phyloP scores from a whole-genome alignment of 2,329 filamentous ascomycete genomes.

The Neofusicoccum kwambonambiense region DNA sequence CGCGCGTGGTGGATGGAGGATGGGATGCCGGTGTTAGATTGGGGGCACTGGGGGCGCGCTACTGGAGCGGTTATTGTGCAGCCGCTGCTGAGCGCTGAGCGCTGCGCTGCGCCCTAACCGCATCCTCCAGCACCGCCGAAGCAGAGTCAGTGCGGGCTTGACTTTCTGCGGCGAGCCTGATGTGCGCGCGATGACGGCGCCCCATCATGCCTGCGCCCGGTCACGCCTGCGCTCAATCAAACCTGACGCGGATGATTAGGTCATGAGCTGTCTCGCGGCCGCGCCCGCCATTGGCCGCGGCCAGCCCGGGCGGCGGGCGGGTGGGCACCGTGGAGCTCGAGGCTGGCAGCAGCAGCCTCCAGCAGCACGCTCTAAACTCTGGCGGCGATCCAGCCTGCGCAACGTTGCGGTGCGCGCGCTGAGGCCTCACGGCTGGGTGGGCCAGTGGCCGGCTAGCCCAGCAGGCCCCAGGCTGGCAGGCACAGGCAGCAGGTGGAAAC shows the following conservation, averaged over 20 bases:
- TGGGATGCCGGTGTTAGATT: conserved; percentile 17
- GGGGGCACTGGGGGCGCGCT: conserved; percentile 12
- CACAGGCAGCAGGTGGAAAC: not conserved
- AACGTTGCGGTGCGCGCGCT: not conserved
- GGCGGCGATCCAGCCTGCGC: conserved; percentile 11
- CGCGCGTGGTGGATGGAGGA: conserved; percentile 15
- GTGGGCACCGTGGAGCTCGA: conserved; percentile 12
- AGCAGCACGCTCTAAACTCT: conserved; percentile 6
- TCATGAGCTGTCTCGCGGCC: conserved; percentile 9
- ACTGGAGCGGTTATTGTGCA: conserved; percentile 14
- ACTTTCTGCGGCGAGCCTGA: conserved; percentile 14
- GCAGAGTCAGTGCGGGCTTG: conserved; percentile 16
- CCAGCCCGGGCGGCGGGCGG: not conserved
- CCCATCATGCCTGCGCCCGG: conserved; percentile 11
- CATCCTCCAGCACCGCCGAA: conserved; percentile 15
- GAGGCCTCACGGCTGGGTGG: not conserved
- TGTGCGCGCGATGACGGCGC: conserved; percentile 6
- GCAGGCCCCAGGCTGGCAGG: not conserved
- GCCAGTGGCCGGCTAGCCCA: too few relatives aligned
- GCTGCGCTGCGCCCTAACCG: conserved; percentile 15
- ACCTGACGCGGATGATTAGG: conserved; percentile 9
- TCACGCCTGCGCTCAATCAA: conserved; percentile 13
- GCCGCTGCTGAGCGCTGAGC: conserved; percentile 3
- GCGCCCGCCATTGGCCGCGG: not conserved
- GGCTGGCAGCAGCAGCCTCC: not conserved